phyloP scores from a whole-genome alignment of 2,329 filamentous ascomycete species.

The Chaetoscypha palmicola region DNA sequence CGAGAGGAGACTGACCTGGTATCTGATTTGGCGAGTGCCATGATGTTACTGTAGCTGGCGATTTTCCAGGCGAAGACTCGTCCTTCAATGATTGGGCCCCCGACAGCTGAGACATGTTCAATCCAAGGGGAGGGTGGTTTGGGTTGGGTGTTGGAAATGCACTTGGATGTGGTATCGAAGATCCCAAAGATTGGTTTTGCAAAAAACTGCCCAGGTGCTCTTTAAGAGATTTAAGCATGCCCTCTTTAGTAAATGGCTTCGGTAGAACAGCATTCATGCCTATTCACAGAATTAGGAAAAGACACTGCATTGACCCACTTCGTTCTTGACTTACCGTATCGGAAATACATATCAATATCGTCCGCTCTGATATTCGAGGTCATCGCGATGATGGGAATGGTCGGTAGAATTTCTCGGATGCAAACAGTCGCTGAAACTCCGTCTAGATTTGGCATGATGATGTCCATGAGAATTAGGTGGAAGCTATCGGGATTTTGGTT shows the following conservation, averaged over 20 bases:
- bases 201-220: slow-evolving; percentile 83
- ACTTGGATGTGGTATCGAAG: slow-evolving; percentile 8
- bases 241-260: slow-evolving; percentile 90
- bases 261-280: slow-evolving; percentile 97
- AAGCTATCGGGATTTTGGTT: slow-evolving; percentile 44
- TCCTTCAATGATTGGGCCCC: slow-evolving; percentile 28
- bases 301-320: background rate
- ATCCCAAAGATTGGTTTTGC: slow-evolving; percentile 9
- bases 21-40: slow-evolving; percentile 31
- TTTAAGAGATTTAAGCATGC: slow-evolving; percentile 76
- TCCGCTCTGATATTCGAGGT: slow-evolving; percentile 96
- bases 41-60: slow-evolving; percentile 25
- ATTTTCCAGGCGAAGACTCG: slow-evolving; percentile 30
- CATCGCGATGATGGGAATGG: slow-evolving; percentile 92
- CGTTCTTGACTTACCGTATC: slow-evolving; percentile 63
- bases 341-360: slow-evolving; percentile 95
- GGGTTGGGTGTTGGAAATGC: slow-evolving; percentile 21
- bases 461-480: slow-evolving; percentile 77
- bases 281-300: slow-evolving; percentile 37
- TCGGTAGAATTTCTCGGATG: slow-evolving; percentile 77
- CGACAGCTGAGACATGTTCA: slow-evolving; percentile 28
- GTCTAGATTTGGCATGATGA: slow-evolving; percentile 95
- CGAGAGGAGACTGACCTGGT: slow-evolving; percentile 25
- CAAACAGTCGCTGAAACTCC: slow-evolving; percentile 91
- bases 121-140: slow-evolving; percentile 21